A percentile compares a stretch with the other conserved stretches of the same genome.
phyloP scores from a whole-genome alignment of 495 filamentous ascomycete species.

The Aspergillus conjunctus region DNA sequence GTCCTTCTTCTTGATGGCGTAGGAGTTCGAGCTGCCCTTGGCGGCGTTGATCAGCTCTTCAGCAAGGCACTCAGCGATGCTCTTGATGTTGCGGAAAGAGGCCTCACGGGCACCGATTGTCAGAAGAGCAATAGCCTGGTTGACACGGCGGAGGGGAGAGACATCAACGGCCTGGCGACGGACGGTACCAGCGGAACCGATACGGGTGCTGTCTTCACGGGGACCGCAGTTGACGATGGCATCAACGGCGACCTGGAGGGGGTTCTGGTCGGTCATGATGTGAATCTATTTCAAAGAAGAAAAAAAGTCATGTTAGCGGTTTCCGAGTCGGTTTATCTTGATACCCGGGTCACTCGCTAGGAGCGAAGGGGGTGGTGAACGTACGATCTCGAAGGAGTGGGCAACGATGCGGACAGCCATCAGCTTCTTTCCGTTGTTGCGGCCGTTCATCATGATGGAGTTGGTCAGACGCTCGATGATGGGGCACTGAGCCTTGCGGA shows the following conservation, averaged over 20 bases:
- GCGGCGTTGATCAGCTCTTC: slow-evolving; percentile 99
- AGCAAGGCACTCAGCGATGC: slow-evolving; percentile 94
- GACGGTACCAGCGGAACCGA: slow-evolving; percentile 98
- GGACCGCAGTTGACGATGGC: slow-evolving; percentile 99
- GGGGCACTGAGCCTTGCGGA: slow-evolving; percentile 99
- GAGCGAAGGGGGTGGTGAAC: slow-evolving; percentile 36
- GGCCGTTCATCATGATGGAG: slow-evolving; percentile 99
- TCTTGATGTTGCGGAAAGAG: slow-evolving; percentile 98
- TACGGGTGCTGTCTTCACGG: slow-evolving; percentile 99
- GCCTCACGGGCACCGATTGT: slow-evolving; percentile 97
- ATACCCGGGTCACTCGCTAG: slow-evolving; percentile 11
- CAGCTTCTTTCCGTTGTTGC: slow-evolving; percentile 99
- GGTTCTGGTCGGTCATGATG: slow-evolving; percentile 99
- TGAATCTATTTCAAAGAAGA: slow-evolving; percentile 69
- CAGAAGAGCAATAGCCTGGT: slow-evolving; percentile 97
- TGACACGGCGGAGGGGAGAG: slow-evolving; percentile 97
- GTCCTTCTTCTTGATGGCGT: slow-evolving; percentile 99
- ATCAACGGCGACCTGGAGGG: slow-evolving; percentile 98
- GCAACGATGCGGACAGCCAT: slow-evolving; percentile 99
- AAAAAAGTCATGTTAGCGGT: slow-evolving; percentile 10
- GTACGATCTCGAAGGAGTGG: slow-evolving; percentile 98
- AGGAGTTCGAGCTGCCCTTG: slow-evolving; percentile 99
- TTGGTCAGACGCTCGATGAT: slow-evolving; percentile 99
- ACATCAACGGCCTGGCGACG: slow-evolving; percentile 99
- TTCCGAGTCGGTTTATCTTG: background rate